Conservation (phyloP, 2,329 filamentous ascomycete species). For the Talaromyces amestolkiae region DNA sequence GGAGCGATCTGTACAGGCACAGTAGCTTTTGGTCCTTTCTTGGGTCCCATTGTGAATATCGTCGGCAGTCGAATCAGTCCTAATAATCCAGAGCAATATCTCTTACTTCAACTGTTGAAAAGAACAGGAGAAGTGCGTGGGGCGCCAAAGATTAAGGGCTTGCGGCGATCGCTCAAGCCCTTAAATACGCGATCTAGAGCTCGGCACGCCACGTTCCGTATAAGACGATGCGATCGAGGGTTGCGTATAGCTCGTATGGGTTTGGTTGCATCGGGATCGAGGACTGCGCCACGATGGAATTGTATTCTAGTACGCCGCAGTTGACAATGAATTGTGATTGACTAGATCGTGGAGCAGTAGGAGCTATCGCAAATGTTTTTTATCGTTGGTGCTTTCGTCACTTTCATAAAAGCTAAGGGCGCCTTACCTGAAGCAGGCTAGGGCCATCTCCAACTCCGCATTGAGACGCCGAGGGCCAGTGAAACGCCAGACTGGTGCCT, state of each 20-base stretch:
- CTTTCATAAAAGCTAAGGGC: background rate
- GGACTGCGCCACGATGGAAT: background rate
- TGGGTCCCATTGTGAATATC: conserved; percentile 24
- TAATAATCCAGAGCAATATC: background rate
- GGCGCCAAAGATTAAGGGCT: conserved; percentile 14
- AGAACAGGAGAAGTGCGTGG: background rate
- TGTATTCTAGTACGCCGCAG: no score
- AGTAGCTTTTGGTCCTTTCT: conserved; percentile 31
- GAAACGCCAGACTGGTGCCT: conserved; percentile 1
- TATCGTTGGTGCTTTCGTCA: background rate
- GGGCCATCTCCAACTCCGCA: conserved; percentile 14
- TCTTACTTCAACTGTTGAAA: background rate
- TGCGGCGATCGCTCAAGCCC: background rate
- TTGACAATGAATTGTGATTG: background rate
- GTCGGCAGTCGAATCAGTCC: background rate
- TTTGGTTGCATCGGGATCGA: background rate
- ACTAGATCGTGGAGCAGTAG: background rate
- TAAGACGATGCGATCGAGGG: conserved; percentile 18
- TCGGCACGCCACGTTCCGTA: conserved; percentile 19
- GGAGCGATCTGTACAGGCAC: conserved; percentile 37
- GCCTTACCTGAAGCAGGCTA: conserved; percentile 12
- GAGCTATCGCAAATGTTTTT: background rate
- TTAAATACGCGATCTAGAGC: conserved; percentile 20
- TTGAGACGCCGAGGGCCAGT: conserved; percentile 1
- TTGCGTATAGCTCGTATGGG: background rate